Evolutionary conservation across 2,329 filamentous ascomycete genomes (phyloP).

Genomic region (Cercospora sp.): DNA sequence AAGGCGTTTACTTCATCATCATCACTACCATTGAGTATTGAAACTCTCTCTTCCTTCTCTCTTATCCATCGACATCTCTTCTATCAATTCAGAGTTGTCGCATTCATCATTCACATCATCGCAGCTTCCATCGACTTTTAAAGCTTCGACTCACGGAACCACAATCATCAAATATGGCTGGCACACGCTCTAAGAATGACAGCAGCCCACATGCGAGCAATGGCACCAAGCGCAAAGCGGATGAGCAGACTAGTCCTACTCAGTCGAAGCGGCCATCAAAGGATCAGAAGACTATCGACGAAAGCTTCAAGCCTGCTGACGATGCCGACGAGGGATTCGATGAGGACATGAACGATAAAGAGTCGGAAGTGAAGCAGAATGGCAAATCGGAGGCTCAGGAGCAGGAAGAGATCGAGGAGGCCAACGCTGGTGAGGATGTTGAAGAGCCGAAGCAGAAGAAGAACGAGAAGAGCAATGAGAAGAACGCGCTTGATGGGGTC

Average conservation of each 20-base stretch:
- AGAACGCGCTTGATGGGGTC: slow-evolving; percentile 35
- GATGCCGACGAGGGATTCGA: slow-evolving; percentile 28
- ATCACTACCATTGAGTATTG: neutral
- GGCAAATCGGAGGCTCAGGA: slow-evolving; percentile 33
- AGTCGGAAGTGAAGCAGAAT: slow-evolving; percentile 18
- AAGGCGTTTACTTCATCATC: slow-evolving; percentile 10
- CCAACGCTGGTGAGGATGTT: slow-evolving; percentile 17
- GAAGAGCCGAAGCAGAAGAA: neutral
- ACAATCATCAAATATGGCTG: slow-evolving; percentile 9
- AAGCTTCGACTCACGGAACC: neutral
- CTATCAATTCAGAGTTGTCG: neutral
- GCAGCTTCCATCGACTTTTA: neutral
- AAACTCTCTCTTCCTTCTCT: neutral
- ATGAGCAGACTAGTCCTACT: slow-evolving; percentile 31
- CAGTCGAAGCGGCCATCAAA: slow-evolving; percentile 44
- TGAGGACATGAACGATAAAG: slow-evolving; percentile 35
- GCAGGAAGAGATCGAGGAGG: slow-evolving; percentile 31
- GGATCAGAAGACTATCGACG: slow-evolving; percentile 9
- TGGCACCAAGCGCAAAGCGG: slow-evolving; percentile 24
- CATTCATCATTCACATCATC: neutral
- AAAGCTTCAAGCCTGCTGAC: slow-evolving; percentile 13
- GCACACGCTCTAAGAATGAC: slow-evolving; percentile 20
- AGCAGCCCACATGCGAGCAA: slow-evolving; percentile 11
- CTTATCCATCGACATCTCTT: neutral
- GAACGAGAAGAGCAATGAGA: slow-evolving; percentile 16